Base-by-base conservation (phyloP, 2,329 filamentous ascomycete genomes). In the Endocalyx cinctus region DNA sequence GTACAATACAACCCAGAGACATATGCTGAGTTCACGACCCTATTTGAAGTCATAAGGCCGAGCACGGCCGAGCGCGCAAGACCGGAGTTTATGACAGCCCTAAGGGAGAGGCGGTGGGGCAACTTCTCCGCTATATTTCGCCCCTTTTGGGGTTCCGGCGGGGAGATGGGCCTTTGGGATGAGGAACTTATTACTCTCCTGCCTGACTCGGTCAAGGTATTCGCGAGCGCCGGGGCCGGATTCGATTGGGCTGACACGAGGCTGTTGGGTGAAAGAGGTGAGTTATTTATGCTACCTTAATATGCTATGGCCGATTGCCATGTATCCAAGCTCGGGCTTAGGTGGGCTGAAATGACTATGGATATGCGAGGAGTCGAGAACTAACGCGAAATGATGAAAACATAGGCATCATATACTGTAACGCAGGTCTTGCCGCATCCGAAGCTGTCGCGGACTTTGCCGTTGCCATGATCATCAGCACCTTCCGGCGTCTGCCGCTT, bases 401-500 rank as follows among this genome's bases (percentile, higher is more conserved):
- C 6, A 23, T 31, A 73, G 73, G 77, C 23, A 74, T 84, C 41
- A 60, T 82, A 32, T 87, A 87, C 60, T 87, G 82, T 66, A 87
- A 87, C 59, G 73, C 77, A 3, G 82, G 81, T 2, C 70, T 77
- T 2, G 81, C 82, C 0, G 81, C 80, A 22, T 79, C 79, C 6
- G 83, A 87, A 49, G 77, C 82, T 5, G 82, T 87, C 2, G 82
- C 82, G 31, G 84, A 87, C 55, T 77, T 84, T 41, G 77, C 80
- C 13, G 66, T 85, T 25, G 79, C 78, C 49, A 71, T 83, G 46
- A 74, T 87, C 45, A 72, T 88, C 31, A 73, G 74, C 7, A 78
- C 75, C 11, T 87, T 86, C 63, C 78, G 83, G 32, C 69, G 76
- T 28, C 70, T 87, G 10, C 68, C 75, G 2, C 85, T 80, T 74